Conservation (phyloP, 768 basidiomycete species). For the Tremella fuciformis region DNA sequence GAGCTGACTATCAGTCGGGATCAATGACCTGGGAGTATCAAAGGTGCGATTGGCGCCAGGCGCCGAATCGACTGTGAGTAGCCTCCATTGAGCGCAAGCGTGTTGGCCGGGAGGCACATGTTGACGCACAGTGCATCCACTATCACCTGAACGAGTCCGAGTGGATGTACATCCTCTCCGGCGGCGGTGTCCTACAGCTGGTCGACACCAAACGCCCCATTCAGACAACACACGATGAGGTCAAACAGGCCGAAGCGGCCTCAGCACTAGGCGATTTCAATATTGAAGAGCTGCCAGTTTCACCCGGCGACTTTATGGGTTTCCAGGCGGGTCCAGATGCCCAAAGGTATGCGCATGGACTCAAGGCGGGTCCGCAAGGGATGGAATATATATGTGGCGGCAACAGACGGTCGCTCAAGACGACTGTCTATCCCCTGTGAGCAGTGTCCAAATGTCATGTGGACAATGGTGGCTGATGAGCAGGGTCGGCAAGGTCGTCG, state of each 20-base stretch:
- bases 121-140: conserved; percentile 8
- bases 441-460: no score
- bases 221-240: background rate
- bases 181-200: conserved; percentile 1
- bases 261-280: background rate
- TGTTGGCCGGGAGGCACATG: background rate
- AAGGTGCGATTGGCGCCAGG: background rate
- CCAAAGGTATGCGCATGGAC: conserved; percentile 5
- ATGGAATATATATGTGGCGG: conserved; percentile 14
- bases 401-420: background rate
- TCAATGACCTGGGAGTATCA: conserved; percentile 4
- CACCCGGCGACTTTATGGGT: conserved; percentile 14
- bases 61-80: conserved; percentile 10
- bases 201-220: conserved; percentile 5
- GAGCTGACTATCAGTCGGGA: background rate
- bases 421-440: no score
- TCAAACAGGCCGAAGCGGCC: background rate
- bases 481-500: no score
- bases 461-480: no score
- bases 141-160: conserved; percentile 13
- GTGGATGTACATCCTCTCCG: conserved; percentile 16
- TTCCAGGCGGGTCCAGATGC: conserved; percentile 11
- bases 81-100: background rate
- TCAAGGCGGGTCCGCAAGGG: conserved; percentile 6
- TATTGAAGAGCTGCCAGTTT: background rate